Evolutionary conservation across 441 rosid genomes (phyloP).

Genomic region (Erodium trifolium): DNA sequence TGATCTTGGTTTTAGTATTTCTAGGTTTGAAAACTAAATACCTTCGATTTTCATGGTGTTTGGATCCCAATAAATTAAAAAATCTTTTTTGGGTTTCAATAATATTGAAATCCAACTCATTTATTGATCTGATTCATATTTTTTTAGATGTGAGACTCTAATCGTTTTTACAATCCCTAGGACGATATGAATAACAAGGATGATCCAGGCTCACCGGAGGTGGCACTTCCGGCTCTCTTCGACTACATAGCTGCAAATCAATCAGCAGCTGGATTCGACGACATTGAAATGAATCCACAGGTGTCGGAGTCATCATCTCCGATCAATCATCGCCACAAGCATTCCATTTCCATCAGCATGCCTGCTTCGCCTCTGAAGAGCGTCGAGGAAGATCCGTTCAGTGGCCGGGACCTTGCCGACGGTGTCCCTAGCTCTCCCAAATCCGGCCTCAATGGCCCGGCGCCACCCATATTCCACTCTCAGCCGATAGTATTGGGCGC

Average conservation of each 20-base stretch:
- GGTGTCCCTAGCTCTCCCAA: constrained; percentile 1
- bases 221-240: background rate
- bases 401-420: background rate
- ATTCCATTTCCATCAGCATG: constrained; percentile 48
- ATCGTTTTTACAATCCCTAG: too few relatives aligned
- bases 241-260: background rate
- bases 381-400: background rate
- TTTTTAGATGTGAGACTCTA: too few relatives aligned
- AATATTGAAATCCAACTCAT: too few relatives aligned
- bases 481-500: constrained; percentile 38
- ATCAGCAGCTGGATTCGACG: background rate
- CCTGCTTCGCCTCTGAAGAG: constrained; percentile 33
- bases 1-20: too few relatives aligned
- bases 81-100: too few relatives aligned
- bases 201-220: background rate
- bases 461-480: constrained; percentile 34
- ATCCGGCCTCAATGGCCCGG: constrained; percentile 9
- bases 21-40: too few relatives aligned
- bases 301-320: background rate
- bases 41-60: too few relatives aligned
- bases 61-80: too few relatives aligned
- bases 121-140: too few relatives aligned
- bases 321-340: constrained; percentile 2
- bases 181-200: background rate
- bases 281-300: background rate